Percentiles rank a stretch among this genome's conserved stretches.
Conservation (phyloP, 179 eudicot genomes). For the Gypsophila paniculata region DNA sequence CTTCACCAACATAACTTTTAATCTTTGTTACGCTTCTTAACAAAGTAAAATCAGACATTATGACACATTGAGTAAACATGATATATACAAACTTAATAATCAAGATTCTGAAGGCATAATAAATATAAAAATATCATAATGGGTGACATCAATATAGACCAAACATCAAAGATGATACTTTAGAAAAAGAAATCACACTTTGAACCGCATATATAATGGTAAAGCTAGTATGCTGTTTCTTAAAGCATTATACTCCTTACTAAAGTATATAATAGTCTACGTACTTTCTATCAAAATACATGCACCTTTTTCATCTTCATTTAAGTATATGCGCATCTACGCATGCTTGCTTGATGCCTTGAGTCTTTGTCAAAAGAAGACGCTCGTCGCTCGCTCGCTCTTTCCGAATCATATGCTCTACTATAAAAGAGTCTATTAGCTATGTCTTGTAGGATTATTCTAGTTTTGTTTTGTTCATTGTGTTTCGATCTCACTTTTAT, state of each 20-base stretch:
- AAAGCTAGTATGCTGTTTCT: conserved; percentile 15
- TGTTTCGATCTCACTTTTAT: not conserved
- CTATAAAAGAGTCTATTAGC: too few relatives aligned
- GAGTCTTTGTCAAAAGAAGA: too few relatives aligned
- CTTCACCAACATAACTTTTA: too few relatives aligned
- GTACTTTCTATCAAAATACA: not conserved
- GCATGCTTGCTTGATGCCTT: not conserved
- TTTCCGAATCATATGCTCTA: not conserved
- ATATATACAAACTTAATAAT: conserved; percentile 23
- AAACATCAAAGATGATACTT: conserved; percentile 27
- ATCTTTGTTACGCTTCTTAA: not conserved
- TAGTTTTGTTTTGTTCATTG: too few relatives aligned
- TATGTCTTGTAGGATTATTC: not conserved
- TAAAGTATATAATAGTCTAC: not conserved
- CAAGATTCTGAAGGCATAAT: conserved; percentile 13
- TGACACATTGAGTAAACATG: conserved; percentile 23
- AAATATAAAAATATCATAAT: conserved; percentile 10
- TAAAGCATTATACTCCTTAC: not conserved
- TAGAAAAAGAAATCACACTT: not conserved
- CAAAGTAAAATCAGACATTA: not conserved
- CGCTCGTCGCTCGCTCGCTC: not conserved
- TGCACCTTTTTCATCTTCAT: not conserved
- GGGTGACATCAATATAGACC: conserved; percentile 28
- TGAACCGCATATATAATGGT: conserved; percentile 4
- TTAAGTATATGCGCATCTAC: not conserved